Percentiles rank a stretch among this genome's conserved stretches.
Conservation (phyloP, 345 rosid species). For the Lagerstroemia speciosa region DNA sequence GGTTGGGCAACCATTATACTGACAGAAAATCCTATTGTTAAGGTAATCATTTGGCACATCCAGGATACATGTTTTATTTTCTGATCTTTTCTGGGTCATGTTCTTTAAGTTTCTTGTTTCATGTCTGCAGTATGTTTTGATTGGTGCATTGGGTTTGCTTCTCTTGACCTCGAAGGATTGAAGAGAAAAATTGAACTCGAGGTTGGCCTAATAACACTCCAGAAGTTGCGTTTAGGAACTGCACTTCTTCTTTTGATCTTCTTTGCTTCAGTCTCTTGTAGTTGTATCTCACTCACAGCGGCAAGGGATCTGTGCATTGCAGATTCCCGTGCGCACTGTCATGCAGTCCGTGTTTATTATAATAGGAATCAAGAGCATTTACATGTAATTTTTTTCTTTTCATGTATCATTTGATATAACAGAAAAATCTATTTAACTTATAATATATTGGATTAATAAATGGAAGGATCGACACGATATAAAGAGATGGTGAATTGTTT, state of each 20-base stretch:
- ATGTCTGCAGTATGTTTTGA: conserved; percentile 65
- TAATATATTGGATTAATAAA: no score
- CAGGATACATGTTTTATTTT: background rate
- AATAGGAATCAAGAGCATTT: no score
- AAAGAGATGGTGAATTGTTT: no score
- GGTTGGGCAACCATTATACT: conserved; percentile 91
- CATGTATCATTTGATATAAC: no score
- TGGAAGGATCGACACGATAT: no score
- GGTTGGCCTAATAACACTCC: background rate
- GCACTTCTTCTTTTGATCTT: background rate
- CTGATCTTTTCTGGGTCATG: background rate
- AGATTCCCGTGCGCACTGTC: no score
- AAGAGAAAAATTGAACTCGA: background rate
- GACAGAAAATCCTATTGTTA: conserved; percentile 88
- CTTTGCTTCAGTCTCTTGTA: background rate
- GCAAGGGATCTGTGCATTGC: no score
- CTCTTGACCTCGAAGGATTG: conserved; percentile 82
- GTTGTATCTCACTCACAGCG: no score
- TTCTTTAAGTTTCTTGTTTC: background rate
- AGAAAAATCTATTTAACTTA: no score
- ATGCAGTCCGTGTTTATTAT: no score
- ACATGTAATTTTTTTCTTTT: no score
- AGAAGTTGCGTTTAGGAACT: background rate
- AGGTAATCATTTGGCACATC: conserved; percentile 30
- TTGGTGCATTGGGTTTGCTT: conserved; percentile 73